Evolutionary conservation across 1,139 yeast genomes (phyloP), one percentile per base, ranked within the genome.

Genomic region (Arxiozyma slooffiae): DNA sequence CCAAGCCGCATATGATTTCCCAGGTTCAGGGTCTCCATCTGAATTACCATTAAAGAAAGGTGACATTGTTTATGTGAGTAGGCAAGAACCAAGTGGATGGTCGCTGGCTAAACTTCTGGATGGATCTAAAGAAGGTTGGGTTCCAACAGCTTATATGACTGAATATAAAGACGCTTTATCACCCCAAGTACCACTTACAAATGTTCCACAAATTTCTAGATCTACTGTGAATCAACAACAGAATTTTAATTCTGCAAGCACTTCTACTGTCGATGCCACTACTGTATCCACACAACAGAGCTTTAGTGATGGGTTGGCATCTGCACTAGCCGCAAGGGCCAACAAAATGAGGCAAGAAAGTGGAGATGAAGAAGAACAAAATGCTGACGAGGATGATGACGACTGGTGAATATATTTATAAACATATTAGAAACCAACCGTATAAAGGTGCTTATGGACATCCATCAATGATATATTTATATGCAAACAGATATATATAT

Each of bases 61-160:
- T 55, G 85, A 86, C 47, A 71, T 87, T 45, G 81, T 90, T 41
- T 80, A 82, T 54, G 80, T 90, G 45, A 73, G 83, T 7, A 80
- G 76, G 60, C 78, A 82, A 55, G 86, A 82, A 55, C 78, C 80
- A 38, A 87, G 87, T 61, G 97, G 96, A 3, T 90, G 97, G 97
- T 90, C 95, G 57, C 73, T 92, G 54, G 97, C 89, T 6, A 86
- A 85, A 66, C 74, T 80, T 21, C 68, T 83, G 54, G 90, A 85
- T 60, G 92, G 85, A 46, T 65, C 82, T 1, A 78, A 73, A 51
- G 95, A 90, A 67, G 99, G 98, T 3, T 94, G 98, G 98, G 92
- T 95, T 11, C 99, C 99, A 14, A 84, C 94, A 36, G 86, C 94
- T 21, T 94, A 90, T 65, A 80, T 92, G 61, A 82, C 80, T 50